Evolutionary conservation across 2,329 filamentous ascomycete genomes (phyloP).

Genomic region (Blastomyces percursus): DNA sequence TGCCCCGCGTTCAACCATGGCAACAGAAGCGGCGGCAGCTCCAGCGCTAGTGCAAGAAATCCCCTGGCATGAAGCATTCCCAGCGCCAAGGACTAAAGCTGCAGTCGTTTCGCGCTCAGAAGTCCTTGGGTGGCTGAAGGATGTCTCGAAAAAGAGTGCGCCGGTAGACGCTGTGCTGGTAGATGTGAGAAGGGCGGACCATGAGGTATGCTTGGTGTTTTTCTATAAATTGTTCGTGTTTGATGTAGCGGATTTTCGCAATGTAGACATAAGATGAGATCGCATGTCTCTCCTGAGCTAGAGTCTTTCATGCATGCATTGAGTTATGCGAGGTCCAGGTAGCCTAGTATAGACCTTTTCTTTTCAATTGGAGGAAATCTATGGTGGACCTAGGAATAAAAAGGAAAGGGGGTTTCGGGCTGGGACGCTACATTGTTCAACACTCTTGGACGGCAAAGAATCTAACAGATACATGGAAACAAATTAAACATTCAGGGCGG

Average conservation of each 20-base stretch:
- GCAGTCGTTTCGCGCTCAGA: slow-evolving; percentile 24
- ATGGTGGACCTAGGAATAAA: neutral
- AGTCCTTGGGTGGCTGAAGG: slow-evolving; percentile 29
- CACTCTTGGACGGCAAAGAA: neutral
- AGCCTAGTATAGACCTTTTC: neutral
- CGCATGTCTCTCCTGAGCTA: neutral
- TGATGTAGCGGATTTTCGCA: neutral
- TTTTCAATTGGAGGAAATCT: neutral
- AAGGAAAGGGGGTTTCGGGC: neutral
- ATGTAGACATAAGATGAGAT: neutral
- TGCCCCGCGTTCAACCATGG: neutral
- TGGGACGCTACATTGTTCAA: neutral
- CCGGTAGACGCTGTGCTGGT: slow-evolving; percentile 31
- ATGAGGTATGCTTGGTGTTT: slow-evolving; percentile 27
- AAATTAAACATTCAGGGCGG: slow-evolving; percentile 40
- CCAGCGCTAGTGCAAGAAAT: slow-evolving; percentile 8
- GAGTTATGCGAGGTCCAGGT: neutral
- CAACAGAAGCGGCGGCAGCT: neutral
- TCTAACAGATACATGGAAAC: slow-evolving; percentile 1
- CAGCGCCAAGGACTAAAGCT: slow-evolving; percentile 24
- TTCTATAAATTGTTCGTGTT: neutral
- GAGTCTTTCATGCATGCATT: neutral
- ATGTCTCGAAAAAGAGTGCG: slow-evolving; percentile 19
- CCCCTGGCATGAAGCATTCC: slow-evolving; percentile 35
- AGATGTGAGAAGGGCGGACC: slow-evolving; percentile 38